Conservation (phyloP, 176 grass and related monocot species). For the Coix lacrymajobi region DNA sequence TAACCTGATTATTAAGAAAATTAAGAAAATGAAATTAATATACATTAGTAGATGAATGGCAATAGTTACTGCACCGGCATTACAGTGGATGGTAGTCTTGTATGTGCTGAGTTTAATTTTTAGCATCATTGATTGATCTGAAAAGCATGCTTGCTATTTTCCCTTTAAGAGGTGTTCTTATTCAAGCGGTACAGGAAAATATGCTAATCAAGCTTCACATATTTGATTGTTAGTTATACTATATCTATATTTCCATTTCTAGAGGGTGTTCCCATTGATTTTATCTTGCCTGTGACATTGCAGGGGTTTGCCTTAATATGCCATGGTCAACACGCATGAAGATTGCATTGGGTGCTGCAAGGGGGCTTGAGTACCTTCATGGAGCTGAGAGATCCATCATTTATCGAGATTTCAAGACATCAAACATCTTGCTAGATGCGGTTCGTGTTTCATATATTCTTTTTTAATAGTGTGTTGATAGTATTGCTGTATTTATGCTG, state of each 20-base stretch:
- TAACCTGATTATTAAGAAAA: neutral
- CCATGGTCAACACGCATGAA: constrained; percentile 94
- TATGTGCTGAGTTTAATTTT: neutral
- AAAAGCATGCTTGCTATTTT: neutral
- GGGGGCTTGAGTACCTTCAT: constrained; percentile 88
- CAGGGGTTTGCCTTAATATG: constrained; percentile 85
- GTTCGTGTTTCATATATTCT: constrained; percentile 42
- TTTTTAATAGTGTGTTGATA: neutral
- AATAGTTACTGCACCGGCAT: neutral
- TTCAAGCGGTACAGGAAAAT: constrained; percentile 14
- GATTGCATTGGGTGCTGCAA: constrained; percentile 83
- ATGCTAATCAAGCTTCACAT: neutral
- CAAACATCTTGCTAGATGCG: constrained; percentile 92
- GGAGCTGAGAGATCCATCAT: constrained; percentile 87
- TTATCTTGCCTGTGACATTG: constrained; percentile 41
- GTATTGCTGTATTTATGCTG: neutral
- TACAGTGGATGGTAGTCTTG: neutral
- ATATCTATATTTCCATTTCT: neutral
- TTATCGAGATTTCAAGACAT: constrained; percentile 99
- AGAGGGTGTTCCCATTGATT: constrained; percentile 13
- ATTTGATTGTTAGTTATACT: neutral
- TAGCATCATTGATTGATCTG: neutral
- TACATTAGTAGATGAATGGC: neutral
- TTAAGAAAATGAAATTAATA: neutral
- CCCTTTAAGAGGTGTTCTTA: neutral